Evolutionary conservation across 305 asterid genomes (phyloP).

Genomic region (Fraxinus floribunda): DNA sequence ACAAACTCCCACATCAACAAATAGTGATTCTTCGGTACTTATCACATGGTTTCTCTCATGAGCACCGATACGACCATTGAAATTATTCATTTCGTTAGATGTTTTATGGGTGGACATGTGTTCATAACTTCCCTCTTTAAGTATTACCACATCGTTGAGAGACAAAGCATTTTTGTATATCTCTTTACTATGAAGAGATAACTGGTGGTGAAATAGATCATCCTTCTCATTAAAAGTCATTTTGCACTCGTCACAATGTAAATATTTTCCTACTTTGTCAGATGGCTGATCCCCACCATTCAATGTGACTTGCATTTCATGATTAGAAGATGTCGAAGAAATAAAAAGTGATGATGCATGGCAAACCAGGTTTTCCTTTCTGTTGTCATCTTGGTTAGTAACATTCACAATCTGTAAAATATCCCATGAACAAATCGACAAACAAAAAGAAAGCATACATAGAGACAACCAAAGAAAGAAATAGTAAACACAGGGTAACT

Average conservation of each 20-base stretch:
- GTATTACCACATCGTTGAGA: constrained; percentile 65
- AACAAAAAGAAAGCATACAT: not conserved
- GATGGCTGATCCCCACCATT: constrained; percentile 34
- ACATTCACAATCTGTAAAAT: constrained; percentile 43
- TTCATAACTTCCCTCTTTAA: constrained; percentile 63
- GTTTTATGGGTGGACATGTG: constrained; percentile 75
- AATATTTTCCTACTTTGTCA: constrained; percentile 41
- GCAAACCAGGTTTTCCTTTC: constrained; percentile 33
- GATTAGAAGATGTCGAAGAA: constrained; percentile 27
- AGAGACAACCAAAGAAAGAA: not conserved
- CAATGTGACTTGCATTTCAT: constrained; percentile 33
- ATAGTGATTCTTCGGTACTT: constrained; percentile 38
- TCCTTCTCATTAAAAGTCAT: constrained; percentile 41
- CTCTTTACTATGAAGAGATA: constrained; percentile 49
- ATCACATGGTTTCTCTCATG: constrained; percentile 59
- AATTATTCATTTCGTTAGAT: constrained; percentile 56
- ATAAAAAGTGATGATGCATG: constrained; percentile 34
- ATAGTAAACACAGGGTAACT: constrained; percentile 24
- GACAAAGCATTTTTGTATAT: constrained; percentile 43
- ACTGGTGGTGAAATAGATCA: constrained; percentile 53
- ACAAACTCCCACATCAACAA: constrained; percentile 21
- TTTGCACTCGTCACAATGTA: constrained; percentile 46
- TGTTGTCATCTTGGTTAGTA: constrained; percentile 34
- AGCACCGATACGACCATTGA: constrained; percentile 68
- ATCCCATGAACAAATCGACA: constrained; percentile 23